Base-by-base conservation (phyloP, 2,329 filamentous ascomycete genomes). In the Corniculantispora saksenae region DNA sequence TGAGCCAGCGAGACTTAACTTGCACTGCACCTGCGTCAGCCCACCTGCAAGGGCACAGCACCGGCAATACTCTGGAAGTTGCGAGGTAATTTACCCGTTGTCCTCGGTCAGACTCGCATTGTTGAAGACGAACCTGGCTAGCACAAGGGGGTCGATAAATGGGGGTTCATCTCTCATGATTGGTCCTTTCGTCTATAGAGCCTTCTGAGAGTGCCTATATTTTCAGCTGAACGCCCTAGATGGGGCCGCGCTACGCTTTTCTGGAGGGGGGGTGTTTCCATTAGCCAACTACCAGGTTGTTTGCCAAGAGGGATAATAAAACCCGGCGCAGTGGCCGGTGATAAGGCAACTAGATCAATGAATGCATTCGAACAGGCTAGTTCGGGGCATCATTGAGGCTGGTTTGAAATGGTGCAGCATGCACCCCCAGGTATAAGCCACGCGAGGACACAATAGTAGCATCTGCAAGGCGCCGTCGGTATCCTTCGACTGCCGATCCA, bases 221-320 rank as follows among this genome's bases (percentile, higher is more conserved):
- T 60, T 60, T 60, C 43, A 60, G 57, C 57, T 60, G 57, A 45
- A 17, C 43, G 57, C 29, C 40, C 17, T 17, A 9, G 9, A 59
- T 35, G 27, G 56, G 38, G 40, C 25, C 40, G 15, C 23, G 23
- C 38, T n/a, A 21, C 25, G 17, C 25, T 25, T 12, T 43, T 35
- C 56, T n/a, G 17, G 40, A 21, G 25, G 40, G 27, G 29, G n/a
- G n/a, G n/a, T n/a, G 7, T 21, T 25, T 3, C 12, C 27, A 19
- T n/a, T n/a, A 21, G n/a, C 12, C 23, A 17, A 15, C 3, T 17
- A 38, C 2, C 15, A 35, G 27, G 2, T 55, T 8, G 9, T 55
- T 23, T 9, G 51, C 19, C 19, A 19, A 23, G 6, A 38, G 19
- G n/a, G 10, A 35, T 19, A 23, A 23, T 9, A 55, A 38, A 23